These are phyloP conservation scores for Brassica nigra DNA, from an alignment of 345 rosid genomes.

Conservation along the genomic window DNA sequence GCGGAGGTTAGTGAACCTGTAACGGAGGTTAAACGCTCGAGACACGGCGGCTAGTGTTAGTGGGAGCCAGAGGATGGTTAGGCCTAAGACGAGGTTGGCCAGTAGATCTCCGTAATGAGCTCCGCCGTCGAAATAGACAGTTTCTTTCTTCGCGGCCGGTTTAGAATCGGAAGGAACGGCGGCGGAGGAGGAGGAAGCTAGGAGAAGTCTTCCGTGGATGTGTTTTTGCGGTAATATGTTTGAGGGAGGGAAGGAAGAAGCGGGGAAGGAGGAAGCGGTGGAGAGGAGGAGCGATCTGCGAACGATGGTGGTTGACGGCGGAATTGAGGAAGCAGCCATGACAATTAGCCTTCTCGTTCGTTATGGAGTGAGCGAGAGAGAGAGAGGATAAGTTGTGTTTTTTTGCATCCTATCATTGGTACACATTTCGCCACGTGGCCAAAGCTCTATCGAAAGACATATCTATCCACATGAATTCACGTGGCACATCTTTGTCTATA, in stretches of 20 bases:
- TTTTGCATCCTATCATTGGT: conserved; percentile 24
- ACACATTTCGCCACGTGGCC: conserved; percentile 23
- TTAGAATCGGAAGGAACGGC: conserved; percentile 26
- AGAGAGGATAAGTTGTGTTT: neutral
- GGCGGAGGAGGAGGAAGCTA: conserved; percentile 35
- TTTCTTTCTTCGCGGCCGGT: conserved; percentile 55
- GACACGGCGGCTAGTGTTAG: conserved; percentile 88
- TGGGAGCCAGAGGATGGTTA: conserved; percentile 90
- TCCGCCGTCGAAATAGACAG: conserved; percentile 82
- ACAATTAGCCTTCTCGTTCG: neutral
- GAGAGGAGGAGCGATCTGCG: conserved; percentile 26
- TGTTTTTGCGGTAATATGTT: conserved; percentile 51
- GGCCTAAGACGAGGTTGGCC: conserved; percentile 77
- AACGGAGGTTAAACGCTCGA: conserved; percentile 74
- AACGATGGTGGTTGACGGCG: conserved; percentile 25
- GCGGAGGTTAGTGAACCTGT: conserved; percentile 90
- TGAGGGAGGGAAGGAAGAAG: conserved; percentile 34
- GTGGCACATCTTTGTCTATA: neutral
- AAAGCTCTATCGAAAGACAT: conserved; percentile 4
- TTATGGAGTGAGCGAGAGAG: neutral
- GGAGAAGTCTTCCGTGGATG: conserved; percentile 30
- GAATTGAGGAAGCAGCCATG: conserved; percentile 39
- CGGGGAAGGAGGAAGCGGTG: conserved; percentile 31
- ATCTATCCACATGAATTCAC: conserved; percentile 7
- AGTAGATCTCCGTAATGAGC: conserved; percentile 92